phyloP scores from a whole-genome alignment of 1,139 yeast species.

The Lodderomyces elongisporus region DNA sequence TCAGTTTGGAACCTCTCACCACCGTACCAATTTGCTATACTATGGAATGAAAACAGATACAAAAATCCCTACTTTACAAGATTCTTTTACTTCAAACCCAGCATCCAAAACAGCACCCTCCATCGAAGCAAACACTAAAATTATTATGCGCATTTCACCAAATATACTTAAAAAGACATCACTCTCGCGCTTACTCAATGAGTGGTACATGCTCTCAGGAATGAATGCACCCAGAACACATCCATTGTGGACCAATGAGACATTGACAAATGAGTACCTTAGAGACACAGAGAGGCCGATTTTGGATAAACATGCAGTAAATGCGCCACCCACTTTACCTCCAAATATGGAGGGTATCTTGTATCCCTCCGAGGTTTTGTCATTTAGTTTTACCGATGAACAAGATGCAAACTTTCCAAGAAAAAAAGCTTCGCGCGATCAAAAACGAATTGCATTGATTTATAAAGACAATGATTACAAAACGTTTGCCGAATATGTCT shows the following conservation, averaged over 20 bases:
- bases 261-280: conserved; percentile 14
- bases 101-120: conserved; percentile 1
- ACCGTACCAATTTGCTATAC: conserved; percentile 16
- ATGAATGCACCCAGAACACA: conserved; percentile 16
- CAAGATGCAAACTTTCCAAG: conserved; percentile 3
- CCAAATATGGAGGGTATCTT: conserved; percentile 23
- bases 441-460: conserved; percentile 24
- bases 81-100: background rate
- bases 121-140: conserved; percentile 14
- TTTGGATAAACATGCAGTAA: conserved; percentile 8
- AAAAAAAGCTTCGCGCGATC: conserved; percentile 1
- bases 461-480: conserved; percentile 22
- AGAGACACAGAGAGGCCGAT: conserved; percentile 6
- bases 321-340: conserved; percentile 26
- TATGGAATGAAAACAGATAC: conserved; percentile 15
- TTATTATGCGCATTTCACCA: conserved; percentile 24
- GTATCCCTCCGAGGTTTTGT: conserved; percentile 24
- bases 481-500: conserved; percentile 15
- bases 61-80: background rate
- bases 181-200: conserved; percentile 26
- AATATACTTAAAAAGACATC: conserved; percentile 18
- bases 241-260: conserved; percentile 18
- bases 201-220: conserved; percentile 32
- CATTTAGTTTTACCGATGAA: conserved; percentile 8
- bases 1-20: conserved; percentile 15